Evolutionary conservation across 257 asterid genomes (phyloP).

Genomic region (Thymus mandschuricus): DNA sequence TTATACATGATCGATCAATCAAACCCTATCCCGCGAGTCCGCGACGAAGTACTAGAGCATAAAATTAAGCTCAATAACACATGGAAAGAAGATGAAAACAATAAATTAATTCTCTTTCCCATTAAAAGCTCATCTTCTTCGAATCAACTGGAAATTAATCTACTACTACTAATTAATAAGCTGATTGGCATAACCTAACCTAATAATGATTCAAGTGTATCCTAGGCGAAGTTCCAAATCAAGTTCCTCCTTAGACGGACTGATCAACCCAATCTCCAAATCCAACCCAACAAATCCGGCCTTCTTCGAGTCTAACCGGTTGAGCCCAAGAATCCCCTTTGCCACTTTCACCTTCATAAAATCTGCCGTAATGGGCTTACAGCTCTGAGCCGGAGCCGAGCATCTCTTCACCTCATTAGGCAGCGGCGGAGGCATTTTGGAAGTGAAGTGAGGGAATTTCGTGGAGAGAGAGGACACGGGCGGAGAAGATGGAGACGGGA

Average conservation of each 20-base stretch:
- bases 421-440: slow-evolving; percentile 37
- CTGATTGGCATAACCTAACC: neutral
- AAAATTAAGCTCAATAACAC: neutral
- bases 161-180: too few relatives aligned
- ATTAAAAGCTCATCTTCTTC: neutral
- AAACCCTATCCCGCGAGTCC: neutral
- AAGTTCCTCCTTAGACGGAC: slow-evolving; percentile 57
- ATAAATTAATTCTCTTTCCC: neutral
- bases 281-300: slow-evolving; percentile 57
- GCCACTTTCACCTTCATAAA: slow-evolving; percentile 35
- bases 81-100: too few relatives aligned
- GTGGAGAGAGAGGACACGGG: slow-evolving; percentile 39
- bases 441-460: slow-evolving; percentile 40
- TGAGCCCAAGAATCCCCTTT: slow-evolving; percentile 30
- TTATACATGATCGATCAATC: neutral
- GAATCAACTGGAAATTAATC: neutral
- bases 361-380: slow-evolving; percentile 25
- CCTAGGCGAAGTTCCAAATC: slow-evolving; percentile 98
- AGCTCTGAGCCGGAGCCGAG: neutral
- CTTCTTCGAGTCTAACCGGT: slow-evolving; percentile 32
- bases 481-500: slow-evolving; percentile 28
- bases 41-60: neutral
- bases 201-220: slow-evolving; percentile 25
- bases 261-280: slow-evolving; percentile 68
- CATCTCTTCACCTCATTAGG: slow-evolving; percentile 23